Conservation (phyloP, 1,139 yeast species). For the Hyphopichia burtonii region DNA sequence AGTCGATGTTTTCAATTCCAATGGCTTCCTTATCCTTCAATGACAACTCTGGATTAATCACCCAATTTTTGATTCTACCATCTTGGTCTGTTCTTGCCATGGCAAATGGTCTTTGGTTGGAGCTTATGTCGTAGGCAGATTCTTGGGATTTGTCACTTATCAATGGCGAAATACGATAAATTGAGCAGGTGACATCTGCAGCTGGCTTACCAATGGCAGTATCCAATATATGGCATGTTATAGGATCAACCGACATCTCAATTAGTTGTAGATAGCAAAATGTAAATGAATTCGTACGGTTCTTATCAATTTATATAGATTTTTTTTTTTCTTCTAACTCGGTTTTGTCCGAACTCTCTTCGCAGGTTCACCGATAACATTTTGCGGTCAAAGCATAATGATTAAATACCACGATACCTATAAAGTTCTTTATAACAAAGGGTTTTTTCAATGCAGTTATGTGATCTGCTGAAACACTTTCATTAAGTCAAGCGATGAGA, state of each 20-base stretch:
- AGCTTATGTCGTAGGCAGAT: conserved; percentile 23
- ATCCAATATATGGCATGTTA: conserved; percentile 86
- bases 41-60: conserved; percentile 38
- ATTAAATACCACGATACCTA: too few species aligned
- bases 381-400: too few species aligned
- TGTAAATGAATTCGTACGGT: too few species aligned
- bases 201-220: conserved; percentile 87
- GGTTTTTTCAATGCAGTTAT: too few species aligned
- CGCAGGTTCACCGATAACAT: too few species aligned
- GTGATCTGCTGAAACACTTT: too few species aligned
- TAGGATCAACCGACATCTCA: conserved; percentile 46
- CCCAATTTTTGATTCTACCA: conserved; percentile 77
- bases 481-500: too few species aligned
- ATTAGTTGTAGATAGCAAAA: too few species aligned
- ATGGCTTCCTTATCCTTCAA: conserved; percentile 15
- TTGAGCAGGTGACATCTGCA: conserved; percentile 57
- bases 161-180: conserved; percentile 38
- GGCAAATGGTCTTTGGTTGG: conserved; percentile 47
- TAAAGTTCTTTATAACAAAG: too few species aligned
- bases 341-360: too few species aligned
- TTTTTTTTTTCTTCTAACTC: too few species aligned
- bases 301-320: not conserved
- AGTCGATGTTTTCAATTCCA: conserved; percentile 34
- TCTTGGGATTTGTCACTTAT: conserved; percentile 25
- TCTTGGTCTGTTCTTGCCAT: conserved; percentile 69